phyloP scores from a whole-genome alignment of 345 rosid genomes.

The Sonneratia alba region DNA sequence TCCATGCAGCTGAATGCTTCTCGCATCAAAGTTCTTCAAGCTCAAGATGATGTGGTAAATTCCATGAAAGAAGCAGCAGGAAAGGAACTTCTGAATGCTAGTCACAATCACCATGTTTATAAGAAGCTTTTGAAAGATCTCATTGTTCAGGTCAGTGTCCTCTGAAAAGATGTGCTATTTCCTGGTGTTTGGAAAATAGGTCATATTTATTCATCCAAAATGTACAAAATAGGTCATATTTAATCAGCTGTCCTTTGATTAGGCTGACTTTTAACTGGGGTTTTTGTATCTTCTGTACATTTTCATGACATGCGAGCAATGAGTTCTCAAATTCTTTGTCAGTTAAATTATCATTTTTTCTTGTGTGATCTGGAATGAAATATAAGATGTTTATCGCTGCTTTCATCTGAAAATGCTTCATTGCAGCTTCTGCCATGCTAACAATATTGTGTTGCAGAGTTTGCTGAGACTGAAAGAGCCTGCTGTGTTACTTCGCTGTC shows the following conservation, averaged over 20 bases:
- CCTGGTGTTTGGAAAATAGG: neutral
- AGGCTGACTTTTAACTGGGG: neutral
- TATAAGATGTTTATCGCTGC: neutral
- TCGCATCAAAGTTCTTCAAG: conserved; percentile 91
- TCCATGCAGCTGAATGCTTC: conserved; percentile 98
- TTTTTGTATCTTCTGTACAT: neutral
- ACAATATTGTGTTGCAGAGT: conserved; percentile 35
- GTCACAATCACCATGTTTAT: conserved; percentile 48
- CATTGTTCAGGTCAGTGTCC: conserved; percentile 67
- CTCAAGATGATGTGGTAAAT: conserved; percentile 90
- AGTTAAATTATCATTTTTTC: neutral
- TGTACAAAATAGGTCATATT: neutral
- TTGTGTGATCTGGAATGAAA: neutral
- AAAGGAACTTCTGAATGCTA: conserved; percentile 66
- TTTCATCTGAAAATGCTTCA: neutral
- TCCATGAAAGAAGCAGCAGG: conserved; percentile 74
- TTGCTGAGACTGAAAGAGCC: conserved; percentile 93
- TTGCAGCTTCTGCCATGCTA: neutral
- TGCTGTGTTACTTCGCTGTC: conserved; percentile 34
- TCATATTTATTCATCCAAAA: too few species aligned
- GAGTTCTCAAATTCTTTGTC: neutral
- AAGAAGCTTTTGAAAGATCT: conserved; percentile 61
- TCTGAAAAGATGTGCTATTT: neutral
- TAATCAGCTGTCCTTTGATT: neutral
- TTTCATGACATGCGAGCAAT: neutral